phyloP scores from a whole-genome alignment of 371 early-diverging fungal genomes.

The Rhizopus microsporus region DNA sequence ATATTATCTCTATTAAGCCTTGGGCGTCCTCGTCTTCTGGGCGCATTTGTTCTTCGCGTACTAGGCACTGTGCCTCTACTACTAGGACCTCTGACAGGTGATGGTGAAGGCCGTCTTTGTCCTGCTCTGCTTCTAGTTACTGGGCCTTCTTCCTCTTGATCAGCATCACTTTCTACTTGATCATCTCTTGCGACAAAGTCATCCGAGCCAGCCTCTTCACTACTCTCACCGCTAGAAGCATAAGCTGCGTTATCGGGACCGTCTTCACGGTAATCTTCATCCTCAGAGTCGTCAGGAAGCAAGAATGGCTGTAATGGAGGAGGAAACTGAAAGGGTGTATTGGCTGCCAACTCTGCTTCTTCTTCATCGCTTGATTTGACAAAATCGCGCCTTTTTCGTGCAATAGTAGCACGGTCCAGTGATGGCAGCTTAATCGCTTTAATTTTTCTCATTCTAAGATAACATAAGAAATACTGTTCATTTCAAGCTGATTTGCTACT shows the following conservation, averaged over 20 bases:
- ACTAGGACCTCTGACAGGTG: conserved; percentile 4
- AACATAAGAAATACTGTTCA: neutral
- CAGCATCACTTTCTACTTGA: conserved; percentile 25
- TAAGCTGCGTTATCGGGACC: conserved; percentile 14
- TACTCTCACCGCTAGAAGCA: conserved; percentile 15
- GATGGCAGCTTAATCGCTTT: conserved; percentile 33
- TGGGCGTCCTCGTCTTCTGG: conserved; percentile 9
- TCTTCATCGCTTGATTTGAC: conserved; percentile 53
- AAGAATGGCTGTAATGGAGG: conserved; percentile 29
- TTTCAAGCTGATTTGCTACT: neutral
- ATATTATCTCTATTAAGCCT: conserved; percentile 5
- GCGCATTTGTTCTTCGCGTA: conserved; percentile 5
- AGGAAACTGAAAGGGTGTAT: conserved; percentile 43
- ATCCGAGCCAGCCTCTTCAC: conserved; percentile 32
- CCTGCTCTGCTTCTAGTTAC: conserved; percentile 40
- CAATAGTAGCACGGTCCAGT: conserved; percentile 49
- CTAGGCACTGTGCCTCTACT: neutral
- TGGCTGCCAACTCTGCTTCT: conserved; percentile 54
- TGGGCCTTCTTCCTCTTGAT: conserved; percentile 36
- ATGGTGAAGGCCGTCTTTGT: conserved; percentile 14
- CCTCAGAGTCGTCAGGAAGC: conserved; percentile 60
- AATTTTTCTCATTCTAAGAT: conserved; percentile 14
- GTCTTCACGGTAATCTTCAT: conserved; percentile 59
- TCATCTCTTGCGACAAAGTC: conserved; percentile 20
- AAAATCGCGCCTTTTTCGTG: conserved; percentile 43